Base-by-base conservation (phyloP, 116 monocot species). In the Phalaenopsis hybrid region DNA sequence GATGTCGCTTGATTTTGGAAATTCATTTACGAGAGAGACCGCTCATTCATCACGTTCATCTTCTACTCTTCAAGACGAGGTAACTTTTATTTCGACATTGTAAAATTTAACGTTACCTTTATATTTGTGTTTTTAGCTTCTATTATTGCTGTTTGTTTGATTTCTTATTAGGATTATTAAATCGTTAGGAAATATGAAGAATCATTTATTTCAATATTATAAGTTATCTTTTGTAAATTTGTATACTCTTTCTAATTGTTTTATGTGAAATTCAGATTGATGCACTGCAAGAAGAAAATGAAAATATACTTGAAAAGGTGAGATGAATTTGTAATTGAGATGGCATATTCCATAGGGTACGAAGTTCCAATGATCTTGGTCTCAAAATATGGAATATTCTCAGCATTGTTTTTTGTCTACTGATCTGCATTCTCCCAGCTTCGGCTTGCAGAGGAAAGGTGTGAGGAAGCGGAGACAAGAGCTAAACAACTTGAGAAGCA, bases 1-100 rank as follows among this genome's bases (percentile, higher is more conserved):
- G 87, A 86, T 90, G 82, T 92, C 92, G 74, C 83, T 88, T 78
- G 90, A 92, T 87, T 79, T 90, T 79, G 91, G 88, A 21, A 86
- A n/a, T 81, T 65, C 87, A 41, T 76, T 59, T 78, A 45, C 81
- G 58, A 83, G 81, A 87, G 85, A 63, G 58, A 37, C 74, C 48
- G 63, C 17, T 18, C 55, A 48, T 78, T 15, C 48, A 48, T 2
- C 46, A 16, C 81, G 57, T 51, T 83, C 90, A 3, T 81, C 92
- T 84, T 92, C 88, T 79, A 23, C 80, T 81, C 75, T 85, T 85
- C 87, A 88, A 81, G 90, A 92, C 79, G 90, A 90, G 92, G 92
- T 90, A 88, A 48, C 82, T 55, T 8, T 73, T 11, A 20, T 23
- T 37, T 44, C 21, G 72, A 28, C 13, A 72, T 72, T 72, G 6